Evolutionary conservation across 495 filamentous ascomycete species (phyloP).

Genomic region (Aspergillus cavernicola): DNA sequence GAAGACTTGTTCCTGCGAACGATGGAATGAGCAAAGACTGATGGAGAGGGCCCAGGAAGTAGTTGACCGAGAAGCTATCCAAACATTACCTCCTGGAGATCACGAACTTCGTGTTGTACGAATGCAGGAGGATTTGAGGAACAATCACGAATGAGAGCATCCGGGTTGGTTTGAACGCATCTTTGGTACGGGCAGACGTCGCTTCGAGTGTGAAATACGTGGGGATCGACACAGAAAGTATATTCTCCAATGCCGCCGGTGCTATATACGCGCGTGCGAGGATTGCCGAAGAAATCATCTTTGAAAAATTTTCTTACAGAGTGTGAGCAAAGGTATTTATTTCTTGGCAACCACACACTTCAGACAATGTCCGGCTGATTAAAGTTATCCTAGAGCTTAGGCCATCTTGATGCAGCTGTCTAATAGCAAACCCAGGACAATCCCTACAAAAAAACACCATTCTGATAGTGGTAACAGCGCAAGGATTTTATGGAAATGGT

Average conservation of each 20-base stretch:
- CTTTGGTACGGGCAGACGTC: not conserved
- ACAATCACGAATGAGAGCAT: constrained; percentile 6
- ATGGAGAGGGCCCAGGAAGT: not conserved
- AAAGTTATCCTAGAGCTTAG: too few relatives aligned
- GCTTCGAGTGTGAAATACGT: constrained; percentile 6
- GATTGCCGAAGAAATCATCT: constrained; percentile 2
- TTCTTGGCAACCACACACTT: too few relatives aligned
- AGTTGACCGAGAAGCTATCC: not conserved
- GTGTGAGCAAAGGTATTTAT: too few relatives aligned
- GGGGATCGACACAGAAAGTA: not conserved
- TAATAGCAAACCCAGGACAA: too few relatives aligned
- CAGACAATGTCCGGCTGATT: too few relatives aligned
- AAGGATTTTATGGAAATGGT: too few relatives aligned
- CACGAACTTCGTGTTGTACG: constrained; percentile 1
- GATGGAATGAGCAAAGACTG: constrained; percentile 23
- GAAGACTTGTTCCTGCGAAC: constrained; percentile 6
- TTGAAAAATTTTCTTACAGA: too few relatives aligned
- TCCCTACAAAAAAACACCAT: too few relatives aligned
- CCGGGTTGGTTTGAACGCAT: constrained; percentile 1
- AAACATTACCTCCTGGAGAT: not conserved
- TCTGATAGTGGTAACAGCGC: too few relatives aligned
- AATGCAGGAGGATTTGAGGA: constrained; percentile 2
- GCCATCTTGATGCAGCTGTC: too few relatives aligned
- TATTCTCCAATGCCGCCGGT: constrained; percentile 5
- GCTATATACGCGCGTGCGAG: constrained; percentile 3